Base-by-base conservation (phyloP, 106 monocot species). In the Vanilla planifolia region DNA sequence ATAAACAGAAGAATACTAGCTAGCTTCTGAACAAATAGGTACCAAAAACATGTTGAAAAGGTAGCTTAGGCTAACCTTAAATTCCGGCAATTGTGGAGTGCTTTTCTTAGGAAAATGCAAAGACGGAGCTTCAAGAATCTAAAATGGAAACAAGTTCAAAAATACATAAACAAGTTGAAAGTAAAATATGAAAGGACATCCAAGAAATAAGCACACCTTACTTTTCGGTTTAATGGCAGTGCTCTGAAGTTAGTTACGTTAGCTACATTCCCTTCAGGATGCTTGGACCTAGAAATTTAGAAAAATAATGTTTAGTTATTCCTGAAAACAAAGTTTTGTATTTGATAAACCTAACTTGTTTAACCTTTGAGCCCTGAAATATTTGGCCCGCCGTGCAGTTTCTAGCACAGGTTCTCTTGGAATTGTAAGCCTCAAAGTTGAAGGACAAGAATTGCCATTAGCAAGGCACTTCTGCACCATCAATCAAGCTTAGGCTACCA, bases 371-470 rank as follows among this genome's bases (percentile, higher is more conserved):
- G 45, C 50, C 72, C 79, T 73, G 37, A 76, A 63, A 43, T 65
- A 75, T 63, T 71, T 66, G 33, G 90, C 90, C 43, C 95, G 75
- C 61, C 67, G 70, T 59, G 79, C 73, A 10, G 90, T 96, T 77
- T 75, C 77, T 36, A 96, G 71, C 29, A 81, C 79, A 62, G 90
- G 90, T 62, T 90, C 84, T 72, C 69, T 80, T 13, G 90, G 95
- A 68, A 90, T 74, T 25, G 95, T 96, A 27, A 87, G 33, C 61
- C 71, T 96, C 43, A 73, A 47, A 60, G 66, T 96, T 60, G 68
- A 32, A 46, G 15, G 28, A 19, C 35, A 8, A 57, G 57, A 57
- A 19, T 36, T 33, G 57, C 57, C 19, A 35, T 57, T 57, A 63
- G 14, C 26, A 37, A 60, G 62, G 26, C 30, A 75, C 44, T 69